phyloP scores from a whole-genome alignment of 331 rosid species.

The Rhamnella rubrinervis region DNA sequence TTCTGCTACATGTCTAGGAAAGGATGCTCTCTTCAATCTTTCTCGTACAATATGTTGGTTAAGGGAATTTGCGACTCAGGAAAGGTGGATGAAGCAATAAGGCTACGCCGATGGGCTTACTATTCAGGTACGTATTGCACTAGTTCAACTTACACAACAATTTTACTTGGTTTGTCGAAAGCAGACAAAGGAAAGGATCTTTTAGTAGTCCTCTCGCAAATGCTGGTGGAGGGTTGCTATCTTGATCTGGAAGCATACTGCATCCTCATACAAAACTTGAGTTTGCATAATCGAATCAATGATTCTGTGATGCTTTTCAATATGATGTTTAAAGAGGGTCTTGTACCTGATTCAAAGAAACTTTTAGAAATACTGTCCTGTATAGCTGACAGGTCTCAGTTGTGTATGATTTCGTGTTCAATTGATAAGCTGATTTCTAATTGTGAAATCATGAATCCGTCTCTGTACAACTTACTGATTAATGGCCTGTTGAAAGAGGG shows the following conservation, averaged over 20 bases:
- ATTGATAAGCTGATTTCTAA: conserved; percentile 40
- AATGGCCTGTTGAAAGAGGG: conserved; percentile 84
- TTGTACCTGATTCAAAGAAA: conserved; percentile 56
- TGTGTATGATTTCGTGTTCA: conserved; percentile 49
- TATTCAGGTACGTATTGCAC: conserved; percentile 51
- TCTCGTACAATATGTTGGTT: conserved; percentile 59
- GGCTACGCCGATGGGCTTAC: conserved; percentile 50
- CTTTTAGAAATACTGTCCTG: conserved; percentile 51
- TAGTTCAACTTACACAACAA: conserved; percentile 41
- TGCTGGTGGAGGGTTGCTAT: conserved; percentile 56
- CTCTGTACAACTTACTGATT: conserved; percentile 51
- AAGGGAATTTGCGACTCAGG: conserved; percentile 55
- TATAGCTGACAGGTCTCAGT: conserved; percentile 46
- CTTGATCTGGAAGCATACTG: conserved; percentile 59
- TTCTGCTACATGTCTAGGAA: conserved; percentile 64
- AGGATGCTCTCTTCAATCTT: conserved; percentile 46
- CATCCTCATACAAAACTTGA: conserved; percentile 58
- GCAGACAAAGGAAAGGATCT: conserved; percentile 37
- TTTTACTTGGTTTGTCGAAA: conserved; percentile 55
- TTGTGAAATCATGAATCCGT: conserved; percentile 42
- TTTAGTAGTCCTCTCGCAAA: conserved; percentile 47
- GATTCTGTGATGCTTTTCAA: conserved; percentile 55
- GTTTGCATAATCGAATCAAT: conserved; percentile 41
- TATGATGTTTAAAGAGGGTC: conserved; percentile 60
- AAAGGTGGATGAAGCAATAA: conserved; percentile 45